Evolutionary conservation across 805 yeast genomes (phyloP).

Genomic region (fission yeast (Schizosaccharomyces pombe)): DNA sequence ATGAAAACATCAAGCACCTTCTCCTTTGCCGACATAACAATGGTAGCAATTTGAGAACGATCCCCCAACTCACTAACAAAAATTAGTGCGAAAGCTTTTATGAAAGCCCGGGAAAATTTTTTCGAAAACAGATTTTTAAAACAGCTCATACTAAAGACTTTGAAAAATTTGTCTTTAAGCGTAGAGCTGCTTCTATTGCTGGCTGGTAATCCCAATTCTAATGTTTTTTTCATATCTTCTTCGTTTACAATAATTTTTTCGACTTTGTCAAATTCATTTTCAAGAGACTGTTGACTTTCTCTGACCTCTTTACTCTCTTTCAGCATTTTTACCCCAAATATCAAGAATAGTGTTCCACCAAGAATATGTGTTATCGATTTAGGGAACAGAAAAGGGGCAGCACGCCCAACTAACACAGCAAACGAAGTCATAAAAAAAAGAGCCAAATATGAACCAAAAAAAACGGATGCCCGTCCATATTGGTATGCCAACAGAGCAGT

Average conservation of each 20-base stretch:
- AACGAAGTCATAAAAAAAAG: conserved; percentile 74
- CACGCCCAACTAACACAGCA: conserved; percentile 77
- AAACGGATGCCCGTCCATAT: conserved; percentile 58
- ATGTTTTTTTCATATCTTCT: conserved; percentile 13
- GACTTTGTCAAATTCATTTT: conserved; percentile 88
- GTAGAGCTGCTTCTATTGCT: not conserved
- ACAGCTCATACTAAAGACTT: conserved; percentile 25
- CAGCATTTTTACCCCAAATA: conserved; percentile 49
- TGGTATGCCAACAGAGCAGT: conserved; percentile 98
- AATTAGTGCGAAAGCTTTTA: conserved; percentile 86
- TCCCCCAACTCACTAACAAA: conserved; percentile 98
- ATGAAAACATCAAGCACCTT: conserved; percentile 70
- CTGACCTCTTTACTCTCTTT: conserved; percentile 63
- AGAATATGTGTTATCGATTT: conserved; percentile 54
- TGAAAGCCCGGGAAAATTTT: conserved; percentile 69
- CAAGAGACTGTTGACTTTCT: conserved; percentile 67
- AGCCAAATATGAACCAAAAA: conserved; percentile 66
- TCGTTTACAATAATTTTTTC: conserved; percentile 68
- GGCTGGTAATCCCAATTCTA: conserved; percentile 1
- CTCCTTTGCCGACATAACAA: conserved; percentile 94
- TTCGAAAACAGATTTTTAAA: conserved; percentile 34
- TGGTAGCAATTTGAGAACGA: conserved; percentile 90
- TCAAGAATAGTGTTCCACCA: conserved; percentile 55
- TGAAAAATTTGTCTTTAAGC: not conserved
- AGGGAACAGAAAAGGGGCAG: conserved; percentile 64